phyloP scores from a whole-genome alignment of 345 rosid genomes.

The Hypericum androsaemum region DNA sequence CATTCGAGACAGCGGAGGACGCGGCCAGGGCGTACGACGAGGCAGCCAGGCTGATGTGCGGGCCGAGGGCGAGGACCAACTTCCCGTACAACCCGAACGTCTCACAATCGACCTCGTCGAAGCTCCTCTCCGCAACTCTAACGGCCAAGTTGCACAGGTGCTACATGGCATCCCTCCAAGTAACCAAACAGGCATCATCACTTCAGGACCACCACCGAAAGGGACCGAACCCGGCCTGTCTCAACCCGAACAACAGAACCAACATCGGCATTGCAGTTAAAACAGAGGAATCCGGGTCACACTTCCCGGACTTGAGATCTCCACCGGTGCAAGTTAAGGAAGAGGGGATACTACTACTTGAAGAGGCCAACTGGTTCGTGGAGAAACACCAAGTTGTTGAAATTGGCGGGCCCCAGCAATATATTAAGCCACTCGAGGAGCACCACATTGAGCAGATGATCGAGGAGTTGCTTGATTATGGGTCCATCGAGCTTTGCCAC shows the following conservation, averaged over 20 bases:
- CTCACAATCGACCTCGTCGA: constrained; percentile 58
- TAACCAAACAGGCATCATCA: constrained; percentile 50
- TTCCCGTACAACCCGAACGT: constrained; percentile 76
- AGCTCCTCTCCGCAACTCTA: constrained; percentile 81
- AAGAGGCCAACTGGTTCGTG: constrained; percentile 35
- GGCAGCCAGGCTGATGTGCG: constrained; percentile 97
- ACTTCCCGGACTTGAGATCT: too few species aligned
- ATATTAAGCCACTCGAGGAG: constrained; percentile 58
- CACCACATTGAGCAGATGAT: constrained; percentile 96
- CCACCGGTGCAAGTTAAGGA: constrained; percentile 8
- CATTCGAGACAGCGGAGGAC: constrained; percentile 94
- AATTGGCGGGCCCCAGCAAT: constrained; percentile 16
- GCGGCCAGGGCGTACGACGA: constrained; percentile 95
- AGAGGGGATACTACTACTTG: too few species aligned
- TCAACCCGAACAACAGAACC: neutral
- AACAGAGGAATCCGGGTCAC: constrained; percentile 14
- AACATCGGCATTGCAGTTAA: constrained; percentile 20
- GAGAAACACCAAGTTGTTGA: constrained; percentile 27
- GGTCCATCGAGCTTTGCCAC: constrained; percentile 65
- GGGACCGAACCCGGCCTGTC: constrained; percentile 11
- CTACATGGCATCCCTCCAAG: constrained; percentile 87
- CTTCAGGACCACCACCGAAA: constrained; percentile 18
- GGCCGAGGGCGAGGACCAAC: constrained; percentile 86
- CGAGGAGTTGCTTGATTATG: constrained; percentile 71
- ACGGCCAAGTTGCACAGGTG: constrained; percentile 86